A percentile compares a stretch with the other conserved stretches of the same genome.
phyloP scores from a whole-genome alignment of 805 yeast genomes.

The Diddensiella transvaalensis region DNA sequence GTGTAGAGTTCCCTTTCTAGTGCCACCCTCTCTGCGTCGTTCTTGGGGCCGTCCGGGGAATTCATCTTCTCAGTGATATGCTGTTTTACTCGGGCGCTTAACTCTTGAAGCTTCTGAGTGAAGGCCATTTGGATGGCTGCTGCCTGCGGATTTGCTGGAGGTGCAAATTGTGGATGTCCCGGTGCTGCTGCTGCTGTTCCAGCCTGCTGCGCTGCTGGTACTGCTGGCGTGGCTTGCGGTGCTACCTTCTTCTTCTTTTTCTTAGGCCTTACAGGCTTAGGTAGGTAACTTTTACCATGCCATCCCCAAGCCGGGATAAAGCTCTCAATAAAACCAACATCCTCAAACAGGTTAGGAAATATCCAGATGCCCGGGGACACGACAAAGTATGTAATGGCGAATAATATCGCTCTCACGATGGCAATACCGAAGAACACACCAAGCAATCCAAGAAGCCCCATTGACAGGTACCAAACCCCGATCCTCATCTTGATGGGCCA shows the following conservation, averaged over 20 bases:
- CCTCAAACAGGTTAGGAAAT: slow-evolving; percentile 93
- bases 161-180: not conserved
- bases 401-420: slow-evolving; percentile 70
- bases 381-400: slow-evolving; percentile 52
- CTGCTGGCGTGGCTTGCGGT: not conserved
- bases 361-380: slow-evolving; percentile 84
- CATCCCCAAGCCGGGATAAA: slow-evolving; percentile 87
- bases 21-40: slow-evolving; percentile 7
- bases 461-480: slow-evolving; percentile 87
- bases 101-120: not conserved
- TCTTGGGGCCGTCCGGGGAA: slow-evolving; percentile 1
- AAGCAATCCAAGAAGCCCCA: slow-evolving; percentile 68
- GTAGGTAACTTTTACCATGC: slow-evolving; percentile 44
- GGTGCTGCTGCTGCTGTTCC: not conserved
- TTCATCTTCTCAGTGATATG: not conserved
- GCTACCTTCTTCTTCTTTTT: slow-evolving; percentile 22
- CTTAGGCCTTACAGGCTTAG: slow-evolving; percentile 17
- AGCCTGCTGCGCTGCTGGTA: not conserved
- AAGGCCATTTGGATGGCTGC: not conserved
- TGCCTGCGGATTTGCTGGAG: not conserved
- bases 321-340: slow-evolving; percentile 89
- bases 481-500: slow-evolving; percentile 91
- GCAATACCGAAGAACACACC: slow-evolving; percentile 76
- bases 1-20: not conserved
- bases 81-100: not conserved